Base-by-base conservation (phyloP, 2,329 filamentous ascomycete genomes). In the Xylaria sp. region DNA sequence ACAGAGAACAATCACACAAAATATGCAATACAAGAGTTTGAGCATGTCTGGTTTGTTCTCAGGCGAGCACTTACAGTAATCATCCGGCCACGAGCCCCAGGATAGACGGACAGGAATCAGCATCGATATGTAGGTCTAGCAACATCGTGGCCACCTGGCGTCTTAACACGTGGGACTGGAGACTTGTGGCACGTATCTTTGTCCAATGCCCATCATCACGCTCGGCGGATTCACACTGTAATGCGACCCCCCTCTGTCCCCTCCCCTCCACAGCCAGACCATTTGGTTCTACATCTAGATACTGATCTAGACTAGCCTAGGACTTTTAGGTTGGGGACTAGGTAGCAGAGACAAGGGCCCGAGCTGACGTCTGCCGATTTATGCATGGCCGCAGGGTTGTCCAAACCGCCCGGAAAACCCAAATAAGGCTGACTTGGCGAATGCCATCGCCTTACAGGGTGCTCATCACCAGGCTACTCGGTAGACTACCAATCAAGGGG, bases 91-190 rank as follows among this genome's bases (percentile, higher is more conserved):
- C 51, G 35, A 56, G 37, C 51, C 31, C 52, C 8, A 7, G 15
- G 25, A 25, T 46, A 15, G 8, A 42, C 31, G 5, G n/a, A 49
- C 19, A 35, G n/a, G n/a, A 45, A 33, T 43, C 3, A 11, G n/a
- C 45, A 28, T 43, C 12, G 31, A 51, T 25, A 51, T 51, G 49
- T 38, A 49, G 46, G 46, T 49, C 23, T 47, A 17, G 5, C 28
- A 31, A 9, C 28, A 31, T 14, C 17, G 9, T 21, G 17, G 15
- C 33, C 50, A 53, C 50, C 45, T 43, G 52, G 49, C 60, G 56
- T 56, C 47, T 42, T 25, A 17, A 63, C 63, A 65, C 63, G 63
- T 65, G 63, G 57, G 54, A 56, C 63, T 60, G 60, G 60, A 40
- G 38, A 47, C 42, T 43, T 62, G 50, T 61, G 58, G 62, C 58